Conservation (phyloP, 306 rosid genomes). For the Pyrus betulifolia region DNA sequence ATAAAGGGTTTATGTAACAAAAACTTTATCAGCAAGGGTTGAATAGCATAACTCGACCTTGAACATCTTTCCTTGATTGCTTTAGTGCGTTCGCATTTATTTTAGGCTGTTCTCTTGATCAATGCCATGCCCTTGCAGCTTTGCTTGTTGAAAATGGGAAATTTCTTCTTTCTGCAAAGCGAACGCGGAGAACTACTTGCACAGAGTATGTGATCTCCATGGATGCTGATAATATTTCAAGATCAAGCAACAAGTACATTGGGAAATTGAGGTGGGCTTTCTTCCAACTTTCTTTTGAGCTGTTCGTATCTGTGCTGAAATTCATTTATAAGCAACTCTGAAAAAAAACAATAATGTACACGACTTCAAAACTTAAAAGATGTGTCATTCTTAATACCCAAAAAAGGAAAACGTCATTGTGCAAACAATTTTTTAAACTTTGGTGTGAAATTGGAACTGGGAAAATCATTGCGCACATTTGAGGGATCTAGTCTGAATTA, state of each 20-base stretch:
- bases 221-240: constrained; percentile 76
- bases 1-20: background rate
- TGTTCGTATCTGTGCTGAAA: background rate
- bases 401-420: background rate
- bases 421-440: background rate
- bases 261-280: constrained; percentile 70
- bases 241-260: constrained; percentile 73
- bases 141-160: constrained; percentile 85
- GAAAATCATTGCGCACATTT: background rate
- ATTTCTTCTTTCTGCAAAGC: constrained; percentile 87
- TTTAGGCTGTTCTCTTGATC: constrained; percentile 7
- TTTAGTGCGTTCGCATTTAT: background rate
- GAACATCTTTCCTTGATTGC: background rate
- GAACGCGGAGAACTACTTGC: constrained; percentile 73
- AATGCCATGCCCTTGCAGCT: constrained; percentile 38
- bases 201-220: constrained; percentile 83
- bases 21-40: background rate
- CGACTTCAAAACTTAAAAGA: background rate
- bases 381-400: background rate
- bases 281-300: background rate
- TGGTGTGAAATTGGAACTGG: background rate
- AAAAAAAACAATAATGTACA: background rate
- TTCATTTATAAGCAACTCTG: background rate
- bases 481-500: background rate
- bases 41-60: background rate